Base-by-base conservation (phyloP, 2,329 filamentous ascomycete genomes). In the Metarhizium album region DNA sequence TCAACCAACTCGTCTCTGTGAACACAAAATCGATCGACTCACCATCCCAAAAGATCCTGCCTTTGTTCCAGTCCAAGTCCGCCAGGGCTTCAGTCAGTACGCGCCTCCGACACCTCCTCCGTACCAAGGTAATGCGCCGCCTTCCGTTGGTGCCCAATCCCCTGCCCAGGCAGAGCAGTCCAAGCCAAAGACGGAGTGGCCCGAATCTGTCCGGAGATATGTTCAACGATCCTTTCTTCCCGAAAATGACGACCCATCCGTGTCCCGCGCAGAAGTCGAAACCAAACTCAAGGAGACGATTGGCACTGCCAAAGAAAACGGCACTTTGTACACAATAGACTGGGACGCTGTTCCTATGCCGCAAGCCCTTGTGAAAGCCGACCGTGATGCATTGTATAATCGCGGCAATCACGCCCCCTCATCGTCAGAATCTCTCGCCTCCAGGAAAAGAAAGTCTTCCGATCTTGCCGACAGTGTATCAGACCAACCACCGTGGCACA, bases 201-300 rank as follows among this genome's bases (percentile, higher is more conserved):
- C 90, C 31, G 73, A 80, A 42, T 80, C 84, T n/a, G 88, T 97
- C 53, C 86, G 90, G 59, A 75, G 78, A 57, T 97, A 96, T 70
- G 91, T 97, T 31, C 85, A 90, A 62, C 83, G 90, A 62, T 90
- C 90, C 24, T 97, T 97, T 65, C 82, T 87, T 47, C 79, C 82
- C 24, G 79, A 82, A 52, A 87, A 90, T 63, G 73, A 83, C 57
- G 76, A 86, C 55, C 61, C 76, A 4, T 76, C 78, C 38, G 79
- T 90, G 45, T 67, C 72, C 47, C 78, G 79, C 49, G 61, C 75
- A 49, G 89, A 95, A 52, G 85, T 96, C 75, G 86, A 95, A 67
- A 74, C 75, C 53, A 94, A 90, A 63, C 74, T 98, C 56, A 95
- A 91, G 68, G 73, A 84, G 54, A 85, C 90, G 58, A 96, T 98